Base-by-base conservation (phyloP, 768 basidiomycete species). In the Punctularia strigosozonata region DNA sequence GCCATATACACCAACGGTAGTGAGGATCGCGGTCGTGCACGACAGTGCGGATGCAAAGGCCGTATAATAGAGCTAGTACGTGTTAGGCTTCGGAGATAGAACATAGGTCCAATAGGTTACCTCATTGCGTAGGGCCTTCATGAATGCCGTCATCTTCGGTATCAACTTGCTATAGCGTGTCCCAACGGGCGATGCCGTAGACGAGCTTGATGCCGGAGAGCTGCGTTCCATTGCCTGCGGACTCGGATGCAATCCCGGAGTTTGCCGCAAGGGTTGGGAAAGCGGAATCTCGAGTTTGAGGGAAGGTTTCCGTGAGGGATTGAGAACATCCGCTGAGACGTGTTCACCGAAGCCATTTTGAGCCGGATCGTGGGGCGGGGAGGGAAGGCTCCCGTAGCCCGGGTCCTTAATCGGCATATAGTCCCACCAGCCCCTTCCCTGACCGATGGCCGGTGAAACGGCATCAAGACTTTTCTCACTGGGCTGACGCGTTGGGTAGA, bases 61-160 rank as follows among this genome's bases (percentile, higher is more conserved):
- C 2, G 73, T 73, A 46, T 77, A 76, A 26, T 66, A 60, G 8
- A 77, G 49, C 75, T 78, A 18, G 36, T 22, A 15, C 13, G 15
- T 31, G 15, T 18, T 17, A 17, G 15, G 15, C 24, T 24, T 12
- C 3, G 23, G 15, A 24, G 20, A 18, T n/a, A 14, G 6, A 17
- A 6, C 18, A 23, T 37, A n/a, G 6, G 20, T 17, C 23, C 30
- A 40, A 19, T 20, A 14, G 49, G 63, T n/a, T 47, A 77, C 77
- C 66, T 80, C 78, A 50, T 80, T 70, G 46, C 65, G 69, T 58
- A 80, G 66, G 23, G 75, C 75, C 48, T 66, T 52, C 21, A 62
- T 67, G 42, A 80, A 72, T 20, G 73, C 56, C 40, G 64, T 64
- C 61, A 75, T 68, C 10, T 65, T 62, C 7, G 74, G 69, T 26